Evolutionary conservation across 2,329 filamentous ascomycete genomes (phyloP), one percentile per base, ranked within the genome.

Genomic region (Scedosporium minutisporum): DNA sequence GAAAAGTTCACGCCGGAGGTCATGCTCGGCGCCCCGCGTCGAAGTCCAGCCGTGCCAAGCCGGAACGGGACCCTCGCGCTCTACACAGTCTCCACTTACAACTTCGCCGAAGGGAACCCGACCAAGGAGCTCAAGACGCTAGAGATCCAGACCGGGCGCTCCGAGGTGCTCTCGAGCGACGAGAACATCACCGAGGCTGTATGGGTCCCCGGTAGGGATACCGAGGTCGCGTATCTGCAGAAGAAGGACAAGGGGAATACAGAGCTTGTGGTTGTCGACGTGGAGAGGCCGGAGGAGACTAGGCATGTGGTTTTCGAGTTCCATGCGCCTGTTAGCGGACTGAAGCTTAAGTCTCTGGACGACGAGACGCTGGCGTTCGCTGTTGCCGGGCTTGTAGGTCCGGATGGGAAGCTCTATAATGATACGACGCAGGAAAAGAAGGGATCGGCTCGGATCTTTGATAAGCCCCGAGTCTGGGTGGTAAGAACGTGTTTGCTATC

Each of bases 31-130:
- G 67, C 67, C 3, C 72, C 73, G 44, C 69, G 68, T 33, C 68
- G 71, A 38, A 67, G 68, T 23, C 64, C 70, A n/a, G 75, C 73
- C 1, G 70, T 79, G 6, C 74, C 76, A 7, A 77, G 74, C 62
- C 68, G 73, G 23, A 73, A 74, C 62, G 76, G 77, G 62, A 71
- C 76, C 4, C 72, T 74, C 12, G 71, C 76, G 6, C 68, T 81
- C 48, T 75, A 75, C 67, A 76, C 75, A 18, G 67, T 79, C 57
- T 72, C 74, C 5, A 72, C 71, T 27, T 72, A 79, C 64, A 67
- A 69, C 33, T 71, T 77, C 58, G 69, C 66, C 41, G 67, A 68
- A 14, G 68, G 65, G 58, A 73, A 70, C 53, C 71, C 68, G 16
- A 61, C 63, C 2, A 72, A 71, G 18, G 71, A 75, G 62, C 66